Evolutionary conservation across 108 stramenopile genomes (phyloP).

Genomic region (Conticribra weissflogii): DNA sequence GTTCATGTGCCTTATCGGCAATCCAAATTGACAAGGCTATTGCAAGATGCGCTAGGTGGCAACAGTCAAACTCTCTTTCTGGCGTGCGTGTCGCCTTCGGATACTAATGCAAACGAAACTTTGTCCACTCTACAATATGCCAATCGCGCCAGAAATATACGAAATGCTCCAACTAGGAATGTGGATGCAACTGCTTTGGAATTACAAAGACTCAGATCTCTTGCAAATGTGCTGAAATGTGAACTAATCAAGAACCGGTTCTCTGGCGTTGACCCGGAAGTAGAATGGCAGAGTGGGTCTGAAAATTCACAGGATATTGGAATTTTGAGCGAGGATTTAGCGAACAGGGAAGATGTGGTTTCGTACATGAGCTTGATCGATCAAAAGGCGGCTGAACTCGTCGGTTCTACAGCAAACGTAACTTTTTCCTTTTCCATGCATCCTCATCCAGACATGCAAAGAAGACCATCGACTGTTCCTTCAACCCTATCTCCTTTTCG

Average conservation of each 20-base stretch:
- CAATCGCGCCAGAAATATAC: slow-evolving; percentile 94
- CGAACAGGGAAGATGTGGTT: slow-evolving; percentile 62
- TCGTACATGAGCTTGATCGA: slow-evolving; percentile 62
- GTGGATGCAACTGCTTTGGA: slow-evolving; percentile 81
- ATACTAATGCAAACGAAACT: slow-evolving; percentile 91
- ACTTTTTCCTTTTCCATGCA: slow-evolving; percentile 12
- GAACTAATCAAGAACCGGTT: slow-evolving; percentile 73
- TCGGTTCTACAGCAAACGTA: slow-evolving; percentile 24
- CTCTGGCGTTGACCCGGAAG: slow-evolving; percentile 2
- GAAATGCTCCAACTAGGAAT: slow-evolving; percentile 82
- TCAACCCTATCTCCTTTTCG: slow-evolving; percentile 10
- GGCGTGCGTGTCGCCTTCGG: slow-evolving; percentile 90
- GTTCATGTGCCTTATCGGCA: slow-evolving; percentile 90
- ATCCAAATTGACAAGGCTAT: slow-evolving; percentile 91
- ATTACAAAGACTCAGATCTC: slow-evolving; percentile 77
- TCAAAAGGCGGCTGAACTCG: slow-evolving; percentile 37
- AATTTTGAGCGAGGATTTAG: slow-evolving; percentile 50
- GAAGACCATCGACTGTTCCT: slow-evolving; percentile 3
- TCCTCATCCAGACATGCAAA: slow-evolving; percentile 1
- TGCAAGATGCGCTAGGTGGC: slow-evolving; percentile 96
- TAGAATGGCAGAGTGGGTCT: neutral
- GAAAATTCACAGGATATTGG: slow-evolving; percentile 44
- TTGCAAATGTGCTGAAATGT: slow-evolving; percentile 64
- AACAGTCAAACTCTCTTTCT: slow-evolving; percentile 92
- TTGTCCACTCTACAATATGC: slow-evolving; percentile 94